These are phyloP conservation scores for Sugiyamaella floridensis DNA, from an alignment of 805 yeast genomes.

Conservation along the genomic window DNA sequence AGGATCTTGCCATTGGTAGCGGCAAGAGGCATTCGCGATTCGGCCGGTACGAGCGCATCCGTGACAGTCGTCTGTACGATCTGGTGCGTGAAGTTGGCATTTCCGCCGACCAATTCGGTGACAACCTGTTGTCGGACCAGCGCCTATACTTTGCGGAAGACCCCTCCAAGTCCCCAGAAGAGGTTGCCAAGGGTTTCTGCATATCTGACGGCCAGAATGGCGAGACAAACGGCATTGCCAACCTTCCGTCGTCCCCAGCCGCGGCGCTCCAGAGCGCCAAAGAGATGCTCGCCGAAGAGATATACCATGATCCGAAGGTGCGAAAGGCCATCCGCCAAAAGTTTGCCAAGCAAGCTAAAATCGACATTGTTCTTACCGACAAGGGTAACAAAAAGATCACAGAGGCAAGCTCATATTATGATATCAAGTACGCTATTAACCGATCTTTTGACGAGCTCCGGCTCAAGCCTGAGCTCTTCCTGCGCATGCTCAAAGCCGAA, in stretches of 20 bases:
- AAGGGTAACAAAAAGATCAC: slow-evolving; percentile 76
- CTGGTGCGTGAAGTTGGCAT: slow-evolving; percentile 69
- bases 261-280: slow-evolving; percentile 65
- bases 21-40: slow-evolving; percentile 36
- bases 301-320: slow-evolving; percentile 72
- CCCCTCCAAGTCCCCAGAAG: slow-evolving; percentile 52
- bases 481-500: slow-evolving; percentile 92
- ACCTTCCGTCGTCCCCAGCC: slow-evolving; percentile 19
- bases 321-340: slow-evolving; percentile 57
- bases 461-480: slow-evolving; percentile 67
- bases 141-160: slow-evolving; percentile 71
- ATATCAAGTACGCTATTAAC: slow-evolving; percentile 84
- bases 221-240: slow-evolving; percentile 8
- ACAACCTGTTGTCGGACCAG: slow-evolving; percentile 61
- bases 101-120: slow-evolving; percentile 73
- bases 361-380: slow-evolving; percentile 74
- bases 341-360: slow-evolving; percentile 53
- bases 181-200: slow-evolving; percentile 40
- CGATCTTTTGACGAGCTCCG: slow-evolving; percentile 70
- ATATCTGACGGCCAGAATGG: slow-evolving; percentile 9
- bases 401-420: slow-evolving; percentile 72
- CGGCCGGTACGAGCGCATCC: slow-evolving; percentile 40
- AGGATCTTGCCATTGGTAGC: slow-evolving; percentile 34
- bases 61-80: slow-evolving; percentile 54
- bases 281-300: slow-evolving; percentile 69